A percentile compares a stretch with the other conserved stretches of the same genome.
Conservation (phyloP, 768 basidiomycete species). For the Macrolepiota albuminosa region DNA sequence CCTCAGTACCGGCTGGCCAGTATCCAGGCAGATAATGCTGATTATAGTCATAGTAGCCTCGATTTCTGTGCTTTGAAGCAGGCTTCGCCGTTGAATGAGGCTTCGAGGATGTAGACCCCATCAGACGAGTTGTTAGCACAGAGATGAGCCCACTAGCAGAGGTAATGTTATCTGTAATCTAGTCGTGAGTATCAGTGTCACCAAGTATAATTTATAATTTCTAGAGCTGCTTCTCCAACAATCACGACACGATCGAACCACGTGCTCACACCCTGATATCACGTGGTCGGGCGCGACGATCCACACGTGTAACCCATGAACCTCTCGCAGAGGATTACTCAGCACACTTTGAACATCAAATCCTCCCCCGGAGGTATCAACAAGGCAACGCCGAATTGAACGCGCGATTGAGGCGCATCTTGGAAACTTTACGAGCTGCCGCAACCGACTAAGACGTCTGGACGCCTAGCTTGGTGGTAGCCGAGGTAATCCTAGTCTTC, state of each 20-base stretch:
- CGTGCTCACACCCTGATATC: neutral
- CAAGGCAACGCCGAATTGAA: neutral
- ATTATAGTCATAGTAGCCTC: slow-evolving; percentile 3
- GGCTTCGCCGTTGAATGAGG: neutral
- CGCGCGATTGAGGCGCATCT: neutral
- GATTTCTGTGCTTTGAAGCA: neutral
- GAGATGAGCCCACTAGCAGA: too few species aligned
- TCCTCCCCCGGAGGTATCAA: neutral
- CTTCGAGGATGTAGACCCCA: slow-evolving; percentile 10
- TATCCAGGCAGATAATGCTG: neutral
- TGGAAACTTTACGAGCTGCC: neutral
- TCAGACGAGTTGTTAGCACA: neutral
- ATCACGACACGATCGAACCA: slow-evolving; percentile 8
- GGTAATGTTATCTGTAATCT: too few species aligned
- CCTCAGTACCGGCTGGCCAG: neutral
- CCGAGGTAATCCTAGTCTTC: too few species aligned
- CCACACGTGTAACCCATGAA: too few species aligned
- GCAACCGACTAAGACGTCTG: neutral
- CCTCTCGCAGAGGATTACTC: too few species aligned
- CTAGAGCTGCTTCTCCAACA: neutral
- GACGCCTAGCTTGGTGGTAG: too few species aligned
- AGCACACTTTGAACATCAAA: too few species aligned
- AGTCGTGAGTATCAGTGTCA: slow-evolving; percentile 1
- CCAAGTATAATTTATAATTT: neutral
- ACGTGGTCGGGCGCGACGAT: too few species aligned